Evolutionary conservation across 2,329 filamentous ascomycete species (phyloP).

Genomic region (Trichoderma sp.): DNA sequence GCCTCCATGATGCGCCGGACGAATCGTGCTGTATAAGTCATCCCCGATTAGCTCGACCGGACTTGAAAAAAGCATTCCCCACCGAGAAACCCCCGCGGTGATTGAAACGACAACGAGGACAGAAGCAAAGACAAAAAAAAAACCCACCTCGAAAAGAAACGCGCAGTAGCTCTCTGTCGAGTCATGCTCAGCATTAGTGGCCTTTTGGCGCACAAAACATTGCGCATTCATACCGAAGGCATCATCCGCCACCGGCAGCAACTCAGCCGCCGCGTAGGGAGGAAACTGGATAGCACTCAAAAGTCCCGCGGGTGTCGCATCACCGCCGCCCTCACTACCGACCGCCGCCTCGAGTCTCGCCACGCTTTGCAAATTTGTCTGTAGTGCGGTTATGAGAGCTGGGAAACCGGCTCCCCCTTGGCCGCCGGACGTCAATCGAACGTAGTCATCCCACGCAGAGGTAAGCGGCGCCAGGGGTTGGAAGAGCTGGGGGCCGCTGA

Average conservation of each 20-base stretch:
- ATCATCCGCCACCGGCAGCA: slow-evolving; percentile 34
- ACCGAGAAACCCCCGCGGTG: neutral
- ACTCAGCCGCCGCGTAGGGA: slow-evolving; percentile 38
- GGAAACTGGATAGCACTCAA: slow-evolving; percentile 40
- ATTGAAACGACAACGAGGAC: neutral
- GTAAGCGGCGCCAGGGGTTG: slow-evolving; percentile 40
- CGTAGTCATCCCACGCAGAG: slow-evolving; percentile 50
- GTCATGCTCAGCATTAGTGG: slow-evolving; percentile 29
- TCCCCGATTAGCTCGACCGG: neutral
- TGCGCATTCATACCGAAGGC: slow-evolving; percentile 43
- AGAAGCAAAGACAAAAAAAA: neutral
- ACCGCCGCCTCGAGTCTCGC: slow-evolving; percentile 25
- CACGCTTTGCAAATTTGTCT: slow-evolving; percentile 40
- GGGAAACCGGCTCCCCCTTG: slow-evolving; percentile 31
- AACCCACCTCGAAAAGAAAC: slow-evolving; percentile 53
- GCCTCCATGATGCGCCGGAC: slow-evolving; percentile 39
- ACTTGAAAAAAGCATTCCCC: neutral
- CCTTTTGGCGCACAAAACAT: slow-evolving; percentile 43
- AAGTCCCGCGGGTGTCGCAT: slow-evolving; percentile 15
- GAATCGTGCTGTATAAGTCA: slow-evolving; percentile 42
- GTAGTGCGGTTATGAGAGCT: slow-evolving; percentile 45
- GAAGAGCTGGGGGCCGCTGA: slow-evolving; percentile 29
- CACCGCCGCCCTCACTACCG: slow-evolving; percentile 20
- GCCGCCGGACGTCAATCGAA: slow-evolving; percentile 37
- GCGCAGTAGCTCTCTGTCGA: slow-evolving; percentile 44